Percentiles rank a stretch among this genome's conserved stretches.
Conservation (phyloP, 805 yeast species). For the Candida patagonica region DNA sequence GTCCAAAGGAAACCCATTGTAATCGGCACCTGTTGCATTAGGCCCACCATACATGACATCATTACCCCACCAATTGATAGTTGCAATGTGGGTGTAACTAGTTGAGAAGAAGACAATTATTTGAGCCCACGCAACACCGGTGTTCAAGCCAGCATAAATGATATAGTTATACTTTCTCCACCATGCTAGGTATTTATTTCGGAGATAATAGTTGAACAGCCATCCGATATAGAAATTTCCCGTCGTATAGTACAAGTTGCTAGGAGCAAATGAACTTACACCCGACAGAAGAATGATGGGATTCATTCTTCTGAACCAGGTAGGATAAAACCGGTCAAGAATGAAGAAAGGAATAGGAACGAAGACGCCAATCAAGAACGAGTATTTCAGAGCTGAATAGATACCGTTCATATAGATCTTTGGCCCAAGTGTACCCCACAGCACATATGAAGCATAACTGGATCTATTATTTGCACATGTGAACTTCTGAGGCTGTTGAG, state of each 20-base stretch:
- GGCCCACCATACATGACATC: slow-evolving; percentile 10
- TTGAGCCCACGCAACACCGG: slow-evolving; percentile 42
- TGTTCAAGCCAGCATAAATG: slow-evolving; percentile 38
- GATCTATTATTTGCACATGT: slow-evolving; percentile 34
- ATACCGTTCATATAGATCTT: slow-evolving; percentile 31
- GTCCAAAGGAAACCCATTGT: slow-evolving; percentile 1
- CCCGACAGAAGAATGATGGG: slow-evolving; percentile 2
- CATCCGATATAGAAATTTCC: slow-evolving; percentile 35
- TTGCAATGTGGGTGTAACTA: slow-evolving; percentile 25
- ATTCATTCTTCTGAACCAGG: slow-evolving; percentile 3
- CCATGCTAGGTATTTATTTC: slow-evolving; percentile 37
- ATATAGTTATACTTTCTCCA: slow-evolving; percentile 47
- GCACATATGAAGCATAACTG: slow-evolving; percentile 39
- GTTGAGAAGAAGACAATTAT: slow-evolving; percentile 36
- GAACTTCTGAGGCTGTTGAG: slow-evolving; percentile 35
- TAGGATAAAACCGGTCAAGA: not conserved
- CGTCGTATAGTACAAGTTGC: slow-evolving; percentile 34
- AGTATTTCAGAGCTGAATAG: slow-evolving; percentile 19
- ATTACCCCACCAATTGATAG: slow-evolving; percentile 44
- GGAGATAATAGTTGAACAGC: slow-evolving; percentile 37
- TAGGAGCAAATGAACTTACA: slow-evolving; percentile 27
- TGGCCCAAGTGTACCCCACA: slow-evolving; percentile 40
- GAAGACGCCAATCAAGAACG: slow-evolving; percentile 20
- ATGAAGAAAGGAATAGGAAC: slow-evolving; percentile 5
- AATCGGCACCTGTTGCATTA: slow-evolving; percentile 4